Conservation (phyloP, 768 basidiomycete genomes). For the Stropharia rugosoannulata region DNA sequence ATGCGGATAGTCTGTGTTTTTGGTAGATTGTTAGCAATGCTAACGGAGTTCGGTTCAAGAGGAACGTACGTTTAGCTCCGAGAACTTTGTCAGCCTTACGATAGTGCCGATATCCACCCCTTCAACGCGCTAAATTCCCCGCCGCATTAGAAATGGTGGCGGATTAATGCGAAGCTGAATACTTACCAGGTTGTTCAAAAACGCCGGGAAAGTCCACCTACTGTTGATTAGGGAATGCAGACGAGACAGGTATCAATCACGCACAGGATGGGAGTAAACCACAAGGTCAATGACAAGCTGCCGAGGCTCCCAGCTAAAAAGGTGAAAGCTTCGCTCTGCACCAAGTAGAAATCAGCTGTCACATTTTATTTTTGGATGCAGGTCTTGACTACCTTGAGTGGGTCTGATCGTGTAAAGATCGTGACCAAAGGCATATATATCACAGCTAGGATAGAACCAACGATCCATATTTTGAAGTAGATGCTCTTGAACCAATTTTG, state of each 20-base stretch:
- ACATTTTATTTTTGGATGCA: conserved; percentile 2
- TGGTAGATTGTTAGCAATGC: not conserved
- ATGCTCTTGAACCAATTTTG: conserved; percentile 76
- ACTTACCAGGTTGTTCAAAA: conserved; percentile 59
- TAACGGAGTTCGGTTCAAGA: not conserved
- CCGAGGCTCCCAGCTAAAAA: conserved; percentile 71
- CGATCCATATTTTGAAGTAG: conserved; percentile 74
- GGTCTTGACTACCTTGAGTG: conserved; percentile 46
- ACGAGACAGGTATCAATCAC: conserved; percentile 17
- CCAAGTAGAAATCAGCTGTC: conserved; percentile 2
- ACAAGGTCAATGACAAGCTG: conserved; percentile 67
- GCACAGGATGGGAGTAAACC: conserved; percentile 71
- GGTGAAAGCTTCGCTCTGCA: conserved; percentile 67
- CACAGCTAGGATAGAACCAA: conserved; percentile 61
- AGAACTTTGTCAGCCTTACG: conserved; percentile 75
- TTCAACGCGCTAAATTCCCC: conserved; percentile 44
- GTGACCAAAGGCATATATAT: conserved; percentile 72
- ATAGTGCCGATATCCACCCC: conserved; percentile 66
- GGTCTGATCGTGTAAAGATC: conserved; percentile 57
- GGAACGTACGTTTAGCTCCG: conserved; percentile 73
- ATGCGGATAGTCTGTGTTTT: conserved; percentile 61
- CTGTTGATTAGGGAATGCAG: conserved; percentile 9
- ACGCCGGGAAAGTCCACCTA: conserved; percentile 67
- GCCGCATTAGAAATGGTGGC: not conserved
- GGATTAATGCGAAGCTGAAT: not conserved